phyloP scores from a whole-genome alignment of 768 basidiomycete genomes.

The Pleurotus tuoliensis region DNA sequence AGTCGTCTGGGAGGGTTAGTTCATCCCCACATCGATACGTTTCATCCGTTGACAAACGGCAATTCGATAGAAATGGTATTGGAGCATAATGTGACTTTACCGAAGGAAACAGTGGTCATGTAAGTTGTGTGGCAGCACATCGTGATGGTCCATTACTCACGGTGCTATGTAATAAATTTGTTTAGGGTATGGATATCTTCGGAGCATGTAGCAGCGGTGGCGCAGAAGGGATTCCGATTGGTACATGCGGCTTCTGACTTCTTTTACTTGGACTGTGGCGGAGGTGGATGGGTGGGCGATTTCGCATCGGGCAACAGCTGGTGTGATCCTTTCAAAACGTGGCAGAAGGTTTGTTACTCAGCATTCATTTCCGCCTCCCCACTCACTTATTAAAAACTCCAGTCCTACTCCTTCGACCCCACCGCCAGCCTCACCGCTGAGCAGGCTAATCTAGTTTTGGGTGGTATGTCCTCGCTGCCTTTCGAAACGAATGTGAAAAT shows the following conservation, averaged over 20 bases:
- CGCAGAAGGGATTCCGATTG: constrained; percentile 54
- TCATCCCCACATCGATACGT: neutral
- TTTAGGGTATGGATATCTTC: constrained; percentile 72
- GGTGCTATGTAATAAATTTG: neutral
- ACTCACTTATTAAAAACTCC: neutral
- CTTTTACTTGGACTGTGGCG: constrained; percentile 83
- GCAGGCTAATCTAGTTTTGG: constrained; percentile 56
- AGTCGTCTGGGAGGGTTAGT: constrained; percentile 75
- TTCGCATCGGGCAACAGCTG: constrained; percentile 48
- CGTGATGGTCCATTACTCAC: neutral
- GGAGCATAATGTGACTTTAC: constrained; percentile 42
- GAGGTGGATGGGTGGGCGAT: constrained; percentile 65
- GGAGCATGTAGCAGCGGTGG: constrained; percentile 52
- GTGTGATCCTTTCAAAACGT: constrained; percentile 80
- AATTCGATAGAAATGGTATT: constrained; percentile 61
- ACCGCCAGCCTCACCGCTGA: constrained; percentile 45
- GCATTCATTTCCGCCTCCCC: neutral
- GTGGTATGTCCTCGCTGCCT: constrained; percentile 41
- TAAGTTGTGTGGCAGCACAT: constrained; percentile 22
- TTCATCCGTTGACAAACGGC: neutral
- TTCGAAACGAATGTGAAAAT: neutral
- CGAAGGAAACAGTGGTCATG: constrained; percentile 55
- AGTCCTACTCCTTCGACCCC: constrained; percentile 72
- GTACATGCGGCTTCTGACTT: constrained; percentile 71
- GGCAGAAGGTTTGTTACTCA: constrained; percentile 54